Evolutionary conservation across 257 asterid genomes (phyloP).

Genomic region (Eustoma russellianum): DNA sequence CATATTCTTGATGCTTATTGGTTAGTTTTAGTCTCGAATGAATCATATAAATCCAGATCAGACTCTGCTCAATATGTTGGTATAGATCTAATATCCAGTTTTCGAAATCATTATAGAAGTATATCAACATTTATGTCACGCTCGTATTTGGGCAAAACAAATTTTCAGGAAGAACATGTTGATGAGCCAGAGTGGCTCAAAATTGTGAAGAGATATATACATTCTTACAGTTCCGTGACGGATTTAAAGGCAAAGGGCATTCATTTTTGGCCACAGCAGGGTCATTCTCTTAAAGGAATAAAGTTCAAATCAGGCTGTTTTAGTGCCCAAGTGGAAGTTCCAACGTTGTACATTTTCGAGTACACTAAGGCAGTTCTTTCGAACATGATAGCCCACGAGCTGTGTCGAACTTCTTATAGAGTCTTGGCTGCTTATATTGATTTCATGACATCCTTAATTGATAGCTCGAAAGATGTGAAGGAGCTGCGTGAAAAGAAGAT

Average conservation of each 20-base stretch:
- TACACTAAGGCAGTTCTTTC: conserved; percentile 9
- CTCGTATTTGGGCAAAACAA: too few relatives aligned
- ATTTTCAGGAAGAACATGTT: too few relatives aligned
- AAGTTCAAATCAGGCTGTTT: conserved; percentile 10
- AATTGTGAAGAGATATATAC: not conserved
- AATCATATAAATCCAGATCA: not conserved
- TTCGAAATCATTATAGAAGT: not conserved
- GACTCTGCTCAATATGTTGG: not conserved
- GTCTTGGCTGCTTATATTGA: conserved; percentile 14
- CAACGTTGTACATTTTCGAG: conserved; percentile 3
- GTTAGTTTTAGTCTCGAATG: not conserved
- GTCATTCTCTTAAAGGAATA: conserved; percentile 10
- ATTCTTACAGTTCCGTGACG: conserved; percentile 13
- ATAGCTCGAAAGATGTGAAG: conserved; percentile 18
- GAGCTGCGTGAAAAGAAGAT: conserved; percentile 22
- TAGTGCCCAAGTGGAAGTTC: conserved; percentile 18
- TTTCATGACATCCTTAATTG: conserved; percentile 26
- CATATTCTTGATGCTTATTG: conserved; percentile 1
- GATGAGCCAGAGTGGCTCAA: not conserved
- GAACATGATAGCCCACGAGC: conserved; percentile 30
- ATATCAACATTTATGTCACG: not conserved
- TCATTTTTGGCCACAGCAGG: conserved; percentile 7
- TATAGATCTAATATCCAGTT: not conserved
- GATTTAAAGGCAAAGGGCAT: conserved; percentile 33
- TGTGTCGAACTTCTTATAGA: not conserved